Evolutionary conservation across 768 basidiomycete genomes (phyloP).

Genomic region (Boletus huronensis): DNA sequence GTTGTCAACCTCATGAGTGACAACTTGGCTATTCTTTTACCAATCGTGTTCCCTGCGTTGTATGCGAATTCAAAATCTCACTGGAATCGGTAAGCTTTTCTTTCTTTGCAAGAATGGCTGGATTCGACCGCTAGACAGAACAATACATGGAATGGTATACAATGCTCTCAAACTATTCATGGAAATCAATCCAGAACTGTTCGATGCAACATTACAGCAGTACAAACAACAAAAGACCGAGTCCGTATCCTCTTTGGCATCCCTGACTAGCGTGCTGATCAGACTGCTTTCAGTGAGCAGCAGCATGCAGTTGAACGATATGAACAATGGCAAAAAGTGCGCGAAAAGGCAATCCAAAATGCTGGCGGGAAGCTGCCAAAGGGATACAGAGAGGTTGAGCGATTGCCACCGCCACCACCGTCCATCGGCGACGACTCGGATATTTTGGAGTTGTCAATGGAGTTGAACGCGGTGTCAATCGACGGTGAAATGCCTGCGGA

Average conservation of each 20-base stretch:
- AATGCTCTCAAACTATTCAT: conserved; percentile 98
- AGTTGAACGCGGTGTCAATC: conserved; percentile 79
- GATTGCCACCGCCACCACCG: conserved; percentile 74
- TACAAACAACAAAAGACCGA: conserved; percentile 85
- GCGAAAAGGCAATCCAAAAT: conserved; percentile 71
- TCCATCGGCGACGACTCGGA: conserved; percentile 78
- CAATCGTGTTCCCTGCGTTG: conserved; percentile 94
- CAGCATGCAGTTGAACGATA: conserved; percentile 82
- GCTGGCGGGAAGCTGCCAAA: conserved; percentile 67
- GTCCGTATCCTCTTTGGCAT: conserved; percentile 48
- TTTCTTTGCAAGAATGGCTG: background rate
- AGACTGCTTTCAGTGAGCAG: conserved; percentile 60
- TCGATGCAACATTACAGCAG: conserved; percentile 89
- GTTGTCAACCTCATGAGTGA: conserved; percentile 99
- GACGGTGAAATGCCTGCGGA: conserved; percentile 62
- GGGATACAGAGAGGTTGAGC: conserved; percentile 65
- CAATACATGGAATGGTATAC: conserved; percentile 99
- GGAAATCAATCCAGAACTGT: conserved; percentile 97
- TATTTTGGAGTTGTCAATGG: conserved; percentile 85
- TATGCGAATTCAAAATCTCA: conserved; percentile 96
- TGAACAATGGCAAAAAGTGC: conserved; percentile 85
- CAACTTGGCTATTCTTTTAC: conserved; percentile 82
- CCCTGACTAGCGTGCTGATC: conserved; percentile 1
- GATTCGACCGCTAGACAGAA: conserved; percentile 46
- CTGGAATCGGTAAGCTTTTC: conserved; percentile 85